Evolutionary conservation across 2,329 filamentous ascomycete genomes (phyloP), one percentile per base, ranked within the genome.

Genomic region (Pochonia chlamydosporia): DNA sequence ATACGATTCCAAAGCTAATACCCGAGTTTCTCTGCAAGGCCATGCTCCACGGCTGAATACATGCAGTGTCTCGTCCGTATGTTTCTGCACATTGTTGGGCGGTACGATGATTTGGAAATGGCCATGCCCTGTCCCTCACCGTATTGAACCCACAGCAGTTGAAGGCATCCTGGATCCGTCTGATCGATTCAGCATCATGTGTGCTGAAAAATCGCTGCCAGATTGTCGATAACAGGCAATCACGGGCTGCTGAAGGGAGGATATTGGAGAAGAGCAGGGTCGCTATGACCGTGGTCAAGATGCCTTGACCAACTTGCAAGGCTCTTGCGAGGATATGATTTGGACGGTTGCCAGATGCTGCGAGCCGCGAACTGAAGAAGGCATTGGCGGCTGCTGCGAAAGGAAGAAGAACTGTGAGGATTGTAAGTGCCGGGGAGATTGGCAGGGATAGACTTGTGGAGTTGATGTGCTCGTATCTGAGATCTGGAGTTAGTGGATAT

Each of bases 71-170:
- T 33, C 76, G 67, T 1, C 68, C 63, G 49, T 69, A 78, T 9
- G 68, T 58, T 26, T 64, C 56, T n/a, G 63, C 49, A 56, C 79
- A 81, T 54, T 30, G 57, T 57, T 35, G 65, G 52, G 43, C 49
- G 13, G 46, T 41, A 1, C 47, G 46, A 2, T 71, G 68, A 51
- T 82, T 37, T 8, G 52, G 48, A 44, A 54, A 84, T 0, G 82
- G 83, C 72, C 73, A 85, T 0, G 75, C 72, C 58, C 75, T 77
- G 55, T 87, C 81, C 24, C 56, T 61, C 23, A 75, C 58, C 6
- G 67, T 74, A 43, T 68, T 70, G 40, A 84, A 71, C 1, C 84
- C 84, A 54, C 83, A 87, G 64, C 83, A 87, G 11, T 73, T 58
- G 28, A 85, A 72, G 0, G 71, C 60, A 56, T 86, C 78, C 54